A percentile compares a stretch with the other conserved stretches of the same genome.
phyloP scores from a whole-genome alignment of 2,329 filamentous ascomycete species.

The Chrysoporthe puriensis region DNA sequence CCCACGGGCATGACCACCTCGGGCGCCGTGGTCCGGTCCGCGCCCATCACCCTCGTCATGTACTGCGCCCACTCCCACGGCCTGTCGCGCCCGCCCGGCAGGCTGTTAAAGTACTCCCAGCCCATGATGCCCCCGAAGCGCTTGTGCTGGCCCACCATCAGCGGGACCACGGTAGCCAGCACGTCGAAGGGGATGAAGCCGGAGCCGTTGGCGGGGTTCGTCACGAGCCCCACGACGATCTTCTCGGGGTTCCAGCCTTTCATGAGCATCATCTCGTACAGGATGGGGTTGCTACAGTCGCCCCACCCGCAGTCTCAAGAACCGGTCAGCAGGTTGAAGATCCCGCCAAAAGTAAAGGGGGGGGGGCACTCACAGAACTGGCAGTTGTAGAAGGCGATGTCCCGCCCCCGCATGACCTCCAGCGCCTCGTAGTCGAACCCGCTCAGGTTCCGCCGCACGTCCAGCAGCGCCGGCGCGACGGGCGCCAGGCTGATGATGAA shows the following conservation, averaged over 20 bases:
- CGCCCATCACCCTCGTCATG: conserved; percentile 53
- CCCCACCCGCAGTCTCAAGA: conserved; percentile 76
- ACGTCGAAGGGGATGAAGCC: conserved; percentile 65
- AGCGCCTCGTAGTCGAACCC: conserved; percentile 76
- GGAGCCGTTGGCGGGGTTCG: conserved; percentile 71
- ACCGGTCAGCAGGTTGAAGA: background rate
- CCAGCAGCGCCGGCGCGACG: conserved; percentile 72
- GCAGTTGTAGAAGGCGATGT: conserved; percentile 79
- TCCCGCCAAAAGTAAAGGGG: background rate
- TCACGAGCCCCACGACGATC: conserved; percentile 75
- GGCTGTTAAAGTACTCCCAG: conserved; percentile 83
- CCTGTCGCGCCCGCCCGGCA: conserved; percentile 59
- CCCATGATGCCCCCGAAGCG: conserved; percentile 81
- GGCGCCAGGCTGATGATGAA: conserved; percentile 81
- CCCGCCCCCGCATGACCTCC: conserved; percentile 63
- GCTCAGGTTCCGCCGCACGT: conserved; percentile 66
- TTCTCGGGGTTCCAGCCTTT: conserved; percentile 69
- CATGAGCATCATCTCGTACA: conserved; percentile 50
- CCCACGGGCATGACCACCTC: conserved; percentile 25
- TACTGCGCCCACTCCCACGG: conserved; percentile 76
- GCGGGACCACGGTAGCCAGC: conserved; percentile 59
- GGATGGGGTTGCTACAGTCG: conserved; percentile 56
- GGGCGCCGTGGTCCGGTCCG: conserved; percentile 33
- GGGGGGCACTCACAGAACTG: conserved; percentile 59
- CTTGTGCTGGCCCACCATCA: conserved; percentile 61